Evolutionary conservation across 2,329 filamentous ascomycete species (phyloP).

Genomic region (Microsporum audouinii): DNA sequence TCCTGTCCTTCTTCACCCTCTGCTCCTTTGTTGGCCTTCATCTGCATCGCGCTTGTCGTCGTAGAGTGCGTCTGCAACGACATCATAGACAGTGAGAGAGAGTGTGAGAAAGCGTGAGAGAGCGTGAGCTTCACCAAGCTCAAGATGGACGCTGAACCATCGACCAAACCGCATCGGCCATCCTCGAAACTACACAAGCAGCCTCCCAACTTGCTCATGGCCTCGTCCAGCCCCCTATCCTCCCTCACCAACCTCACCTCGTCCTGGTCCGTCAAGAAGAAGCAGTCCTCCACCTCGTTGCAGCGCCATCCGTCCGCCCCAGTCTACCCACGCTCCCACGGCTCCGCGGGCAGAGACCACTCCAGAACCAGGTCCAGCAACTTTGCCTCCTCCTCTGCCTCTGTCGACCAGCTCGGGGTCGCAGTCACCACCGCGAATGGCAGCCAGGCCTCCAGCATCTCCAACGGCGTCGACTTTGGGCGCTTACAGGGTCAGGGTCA

Average conservation of each 20-base stretch:
- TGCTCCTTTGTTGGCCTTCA: neutral
- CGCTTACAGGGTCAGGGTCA: neutral
- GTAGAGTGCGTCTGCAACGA: neutral
- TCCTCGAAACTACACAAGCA: slow-evolving; percentile 27
- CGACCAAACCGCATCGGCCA: neutral
- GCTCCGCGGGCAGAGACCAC: slow-evolving; percentile 26
- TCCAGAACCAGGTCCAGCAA: slow-evolving; percentile 36
- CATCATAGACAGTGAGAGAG: neutral
- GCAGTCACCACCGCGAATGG: slow-evolving; percentile 25
- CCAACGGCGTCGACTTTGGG: neutral
- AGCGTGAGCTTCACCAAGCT: neutral
- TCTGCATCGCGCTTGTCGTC: neutral
- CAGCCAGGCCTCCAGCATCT: slow-evolving; percentile 20
- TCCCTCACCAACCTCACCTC: slow-evolving; percentile 16
- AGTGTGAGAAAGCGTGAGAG: neutral
- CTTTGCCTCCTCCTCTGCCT: slow-evolving; percentile 39
- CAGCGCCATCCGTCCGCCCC: slow-evolving; percentile 39
- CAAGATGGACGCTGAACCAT: neutral
- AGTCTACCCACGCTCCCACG: slow-evolving; percentile 33
- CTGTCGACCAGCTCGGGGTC: slow-evolving; percentile 28
- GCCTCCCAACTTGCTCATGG: slow-evolving; percentile 26
- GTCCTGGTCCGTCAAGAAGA: slow-evolving; percentile 31
- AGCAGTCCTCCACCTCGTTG: slow-evolving; percentile 34
- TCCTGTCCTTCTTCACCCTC: neutral
- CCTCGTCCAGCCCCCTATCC: slow-evolving; percentile 7